Conservation (phyloP, 371 early-diverging fungal species). For the Lichtheimia ramosa region DNA sequence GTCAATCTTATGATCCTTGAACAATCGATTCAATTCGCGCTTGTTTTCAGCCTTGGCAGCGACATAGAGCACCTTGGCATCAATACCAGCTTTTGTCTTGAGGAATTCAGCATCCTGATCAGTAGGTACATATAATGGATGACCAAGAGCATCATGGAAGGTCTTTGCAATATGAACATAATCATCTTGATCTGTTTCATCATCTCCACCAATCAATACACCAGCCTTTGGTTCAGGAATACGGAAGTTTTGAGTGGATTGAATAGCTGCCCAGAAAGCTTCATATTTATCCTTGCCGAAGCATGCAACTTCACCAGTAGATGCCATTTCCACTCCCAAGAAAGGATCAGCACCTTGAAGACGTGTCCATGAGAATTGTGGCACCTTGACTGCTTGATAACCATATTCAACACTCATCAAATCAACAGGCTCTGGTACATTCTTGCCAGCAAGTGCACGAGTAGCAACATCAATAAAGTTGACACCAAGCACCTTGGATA, state of each 20-base stretch:
- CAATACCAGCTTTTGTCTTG: constrained; percentile 38
- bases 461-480: constrained; percentile 91
- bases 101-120: constrained; percentile 54
- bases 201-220: constrained; percentile 74
- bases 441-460: constrained; percentile 69
- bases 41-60: constrained; percentile 42
- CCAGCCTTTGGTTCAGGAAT: constrained; percentile 63
- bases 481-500: constrained; percentile 89
- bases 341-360: constrained; percentile 93
- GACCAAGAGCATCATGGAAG: constrained; percentile 60
- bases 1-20: constrained; percentile 68
- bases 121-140: constrained; percentile 71
- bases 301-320: constrained; percentile 96
- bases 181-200: constrained; percentile 67
- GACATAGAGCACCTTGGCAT: constrained; percentile 50
- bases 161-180: constrained; percentile 66
- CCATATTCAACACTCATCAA: constrained; percentile 65
- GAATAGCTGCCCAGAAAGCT: constrained; percentile 79
- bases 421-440: constrained; percentile 62
- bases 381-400: constrained; percentile 88
- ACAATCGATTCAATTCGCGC: constrained; percentile 56
- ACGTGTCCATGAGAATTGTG: constrained; percentile 93
- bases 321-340: constrained; percentile 96
- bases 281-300: constrained; percentile 88
- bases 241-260: constrained; percentile 86